Percentiles rank a stretch among this genome's conserved stretches.
Evolutionary conservation across 1,139 yeast genomes (phyloP).

Genomic region (Yamadazyma diospyri): DNA sequence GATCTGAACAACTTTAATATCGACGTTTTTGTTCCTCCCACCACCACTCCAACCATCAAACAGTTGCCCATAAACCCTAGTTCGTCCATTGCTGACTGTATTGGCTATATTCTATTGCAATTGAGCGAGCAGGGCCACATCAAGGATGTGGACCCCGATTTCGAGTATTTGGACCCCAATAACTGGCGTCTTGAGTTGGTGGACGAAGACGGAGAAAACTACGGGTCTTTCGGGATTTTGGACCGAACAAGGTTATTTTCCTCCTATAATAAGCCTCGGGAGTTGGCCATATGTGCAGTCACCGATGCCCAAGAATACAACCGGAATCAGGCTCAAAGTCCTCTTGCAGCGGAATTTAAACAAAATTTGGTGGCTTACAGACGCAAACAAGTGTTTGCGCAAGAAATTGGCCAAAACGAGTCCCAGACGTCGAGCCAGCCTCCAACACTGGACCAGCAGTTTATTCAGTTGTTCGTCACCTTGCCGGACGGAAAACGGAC

Average conservation of each 20-base stretch:
- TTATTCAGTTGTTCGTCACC: constrained; percentile 9
- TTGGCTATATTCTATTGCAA: constrained; percentile 54
- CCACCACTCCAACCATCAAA: constrained; percentile 26
- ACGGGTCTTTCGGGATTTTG: constrained; percentile 68
- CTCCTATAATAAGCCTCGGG: constrained; percentile 62
- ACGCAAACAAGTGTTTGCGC: constrained; percentile 8
- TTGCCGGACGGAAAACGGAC: constrained; percentile 9
- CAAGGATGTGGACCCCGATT: constrained; percentile 15
- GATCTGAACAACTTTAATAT: constrained; percentile 21
- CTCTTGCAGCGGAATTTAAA: constrained; percentile 47
- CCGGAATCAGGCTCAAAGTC: constrained; percentile 42
- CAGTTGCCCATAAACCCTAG: constrained; percentile 40
- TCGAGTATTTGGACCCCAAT: constrained; percentile 45
- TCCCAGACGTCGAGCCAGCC: not conserved
- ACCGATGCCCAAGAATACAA: constrained; percentile 29
- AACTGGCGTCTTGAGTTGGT: constrained; percentile 66
- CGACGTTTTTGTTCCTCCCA: constrained; percentile 40
- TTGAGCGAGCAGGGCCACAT: constrained; percentile 15
- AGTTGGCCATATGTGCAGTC: constrained; percentile 56
- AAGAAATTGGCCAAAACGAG: constrained; percentile 7
- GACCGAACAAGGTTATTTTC: constrained; percentile 52
- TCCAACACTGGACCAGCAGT: not conserved
- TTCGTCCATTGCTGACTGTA: constrained; percentile 56
- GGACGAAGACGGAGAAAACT: constrained; percentile 80
- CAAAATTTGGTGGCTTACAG: constrained; percentile 21